Base-by-base conservation (phyloP, 164 flowering plant genomes). In the Berberis thunbergii region DNA sequence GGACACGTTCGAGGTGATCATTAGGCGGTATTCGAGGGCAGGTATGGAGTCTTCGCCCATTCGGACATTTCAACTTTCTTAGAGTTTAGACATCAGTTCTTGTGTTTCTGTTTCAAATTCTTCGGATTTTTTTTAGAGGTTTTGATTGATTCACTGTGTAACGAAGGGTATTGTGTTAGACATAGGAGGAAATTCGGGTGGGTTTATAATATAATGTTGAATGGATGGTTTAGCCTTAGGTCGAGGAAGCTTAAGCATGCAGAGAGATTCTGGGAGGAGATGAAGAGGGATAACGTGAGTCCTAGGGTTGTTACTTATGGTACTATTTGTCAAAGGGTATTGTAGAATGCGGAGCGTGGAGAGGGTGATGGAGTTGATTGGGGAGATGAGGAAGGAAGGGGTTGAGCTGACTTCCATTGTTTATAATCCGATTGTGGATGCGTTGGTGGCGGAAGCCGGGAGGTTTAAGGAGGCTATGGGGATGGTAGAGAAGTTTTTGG, bases 301-400 rank as follows among this genome's bases (percentile, higher is more conserved):
- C 74, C 74, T 1, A 62, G 63, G 61, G 81, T 85, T 69, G 93
- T 86, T 38, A 86, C 96, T 13, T 92, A 84, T 68, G 96, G 91
- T 38, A 87, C 90, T 26, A 8, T 80, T 88, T 62, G 78, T 88
- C 26, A 94, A 88, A 79, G 97, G 98, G 49, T 89, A 85, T 56
- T 88, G 98, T 60, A 57, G 84, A 61, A 80, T 79, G 92, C 68
- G 81, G 7, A 78, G 83, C 42, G 81, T 77, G 45, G 88, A 88
- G 66, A 78, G 61, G 69, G 98, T 94, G 3, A 80, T 86, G 55
- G 88, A 80, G 39, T 68, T 93, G 71, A 63, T 89, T 58, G 59
- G 61, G 44, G 89, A 88, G 67, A 93, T 89, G 94, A 81, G 71
- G 70, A 64, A 42, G 43, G 78, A 72, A 59, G 91, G 86, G 61